These are phyloP conservation scores for Parietaria judaica DNA, from an alignment of 306 rosid species.

Conservation along the genomic window DNA sequence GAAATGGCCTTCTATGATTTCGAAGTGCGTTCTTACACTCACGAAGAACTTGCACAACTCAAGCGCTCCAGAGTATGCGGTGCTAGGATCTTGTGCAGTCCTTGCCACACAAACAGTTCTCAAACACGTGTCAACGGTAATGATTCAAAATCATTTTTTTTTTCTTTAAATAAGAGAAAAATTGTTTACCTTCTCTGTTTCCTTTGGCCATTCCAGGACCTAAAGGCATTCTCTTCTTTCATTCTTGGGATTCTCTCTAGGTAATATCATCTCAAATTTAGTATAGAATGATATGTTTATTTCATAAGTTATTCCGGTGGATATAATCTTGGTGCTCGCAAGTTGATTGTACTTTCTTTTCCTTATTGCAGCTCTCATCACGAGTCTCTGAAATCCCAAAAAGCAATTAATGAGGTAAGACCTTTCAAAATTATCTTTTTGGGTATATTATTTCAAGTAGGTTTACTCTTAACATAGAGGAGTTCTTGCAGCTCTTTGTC, in stretches of 20 bases:
- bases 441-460: slow-evolving; percentile 14
- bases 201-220: slow-evolving; percentile 53
- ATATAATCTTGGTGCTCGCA: slow-evolving; percentile 8
- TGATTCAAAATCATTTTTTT: slow-evolving; percentile 15
- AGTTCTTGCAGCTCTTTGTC: slow-evolving; percentile 80
- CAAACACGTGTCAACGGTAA: slow-evolving; percentile 88
- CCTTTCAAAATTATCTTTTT: slow-evolving; percentile 19
- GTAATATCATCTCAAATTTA: slow-evolving; percentile 26
- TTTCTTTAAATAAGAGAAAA: background rate
- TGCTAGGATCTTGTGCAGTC: slow-evolving; percentile 91
- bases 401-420: slow-evolving; percentile 91
- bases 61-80: slow-evolving; percentile 67
- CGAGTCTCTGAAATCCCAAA: slow-evolving; percentile 92
- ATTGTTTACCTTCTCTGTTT: slow-evolving; percentile 14
- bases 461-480: slow-evolving; percentile 19
- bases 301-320: slow-evolving; percentile 1
- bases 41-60: slow-evolving; percentile 55
- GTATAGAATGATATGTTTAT: background rate
- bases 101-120: slow-evolving; percentile 84
- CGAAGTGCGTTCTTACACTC: slow-evolving; percentile 77
- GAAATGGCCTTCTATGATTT: slow-evolving; percentile 93
- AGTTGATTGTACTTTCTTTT: slow-evolving; percentile 20
- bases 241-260: slow-evolving; percentile 87
- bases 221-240: slow-evolving; percentile 68
- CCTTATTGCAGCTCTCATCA: slow-evolving; percentile 82